phyloP scores from a whole-genome alignment of 2,329 filamentous ascomycete genomes.

The Aureobasidium melanogenum region DNA sequence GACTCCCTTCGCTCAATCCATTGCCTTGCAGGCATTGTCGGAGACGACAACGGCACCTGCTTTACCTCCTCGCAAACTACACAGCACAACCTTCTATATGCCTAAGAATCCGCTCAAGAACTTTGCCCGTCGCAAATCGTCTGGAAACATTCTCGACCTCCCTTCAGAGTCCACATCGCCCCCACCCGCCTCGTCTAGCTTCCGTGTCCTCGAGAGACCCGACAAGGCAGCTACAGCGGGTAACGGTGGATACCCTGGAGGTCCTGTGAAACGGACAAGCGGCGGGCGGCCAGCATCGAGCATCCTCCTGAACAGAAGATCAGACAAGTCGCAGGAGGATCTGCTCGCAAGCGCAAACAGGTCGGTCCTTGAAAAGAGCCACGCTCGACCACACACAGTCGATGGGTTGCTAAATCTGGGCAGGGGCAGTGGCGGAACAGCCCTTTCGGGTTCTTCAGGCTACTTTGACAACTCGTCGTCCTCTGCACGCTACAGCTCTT shows the following conservation, averaged over 20 bases:
- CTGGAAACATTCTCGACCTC: conserved; percentile 43
- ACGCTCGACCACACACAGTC: conserved; percentile 26
- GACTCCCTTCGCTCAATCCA: background rate
- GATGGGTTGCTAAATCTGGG: conserved; percentile 28
- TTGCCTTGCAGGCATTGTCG: conserved; percentile 5
- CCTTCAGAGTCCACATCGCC: conserved; percentile 14
- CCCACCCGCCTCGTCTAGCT: conserved; percentile 31
- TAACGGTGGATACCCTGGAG: conserved; percentile 26
- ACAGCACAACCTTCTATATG: conserved; percentile 30
- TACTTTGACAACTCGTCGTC: conserved; percentile 31
- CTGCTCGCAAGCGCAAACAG: conserved; percentile 23
- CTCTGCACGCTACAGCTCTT: conserved; percentile 45
- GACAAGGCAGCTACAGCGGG: conserved; percentile 35
- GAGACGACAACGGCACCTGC: conserved; percentile 1
- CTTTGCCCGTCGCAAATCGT: conserved; percentile 47
- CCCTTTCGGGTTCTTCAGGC: conserved; percentile 38
- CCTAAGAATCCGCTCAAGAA: conserved; percentile 47
- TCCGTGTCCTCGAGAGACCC: conserved; percentile 46
- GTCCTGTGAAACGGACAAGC: conserved; percentile 23
- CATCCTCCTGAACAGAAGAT: conserved; percentile 25
- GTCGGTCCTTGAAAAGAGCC: conserved; percentile 17
- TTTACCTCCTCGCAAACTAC: background rate
- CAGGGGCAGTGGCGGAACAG: conserved; percentile 41
- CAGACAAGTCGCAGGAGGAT: conserved; percentile 27
- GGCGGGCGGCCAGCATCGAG: conserved; percentile 25